Evolutionary conservation across 106 monocot genomes (phyloP), one percentile per base, ranked within the genome.

Genomic region (Posidonia australis): DNA sequence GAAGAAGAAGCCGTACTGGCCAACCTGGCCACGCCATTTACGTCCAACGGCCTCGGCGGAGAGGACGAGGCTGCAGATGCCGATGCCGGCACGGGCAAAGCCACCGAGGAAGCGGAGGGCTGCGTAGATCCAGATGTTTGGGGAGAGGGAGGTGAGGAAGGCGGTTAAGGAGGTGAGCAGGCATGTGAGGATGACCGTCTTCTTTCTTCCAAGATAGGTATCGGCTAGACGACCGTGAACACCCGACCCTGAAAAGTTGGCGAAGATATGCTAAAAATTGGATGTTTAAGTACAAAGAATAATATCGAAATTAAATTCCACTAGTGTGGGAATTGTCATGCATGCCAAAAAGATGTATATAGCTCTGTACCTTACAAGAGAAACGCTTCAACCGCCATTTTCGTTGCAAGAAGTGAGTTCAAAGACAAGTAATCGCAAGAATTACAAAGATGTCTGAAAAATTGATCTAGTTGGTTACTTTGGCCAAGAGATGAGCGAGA

Each of bases 1-100:
- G 76, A 86, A 86, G 76, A 90, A 83, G 83, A 90, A 86, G 52
- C 83, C 83, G 51, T 76, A 86, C 32, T 86, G 80, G 17, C 90
- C 86, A 19, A 90, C 86, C 19, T 80, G 79, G 45, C 86, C 83
- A 5, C 90, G 77, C 86, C 90, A 90, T 22, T 72, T 77, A 3
- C 83, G 62, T n/a, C 86, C 86, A 11, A 90, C 90, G 30, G 55
- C 63, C 58, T 90, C 90, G 6, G 90, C 78, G 41, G 90, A 64
- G 62, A 90, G 90, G 19, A 90, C 86, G 43, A 90, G 67, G 76
- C 83, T 81, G 74, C 86, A 86, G 17, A 83, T 90, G 46, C 90
- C 86, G 26, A 90, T 68, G 46, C 86, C 86, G 9, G 90, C 80
- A 13, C 90, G 83, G 24, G 90, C 54, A 25, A 90, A 90, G 47